phyloP scores from a whole-genome alignment of 108 stramenopile species.

The Epipyxis sp. region DNA sequence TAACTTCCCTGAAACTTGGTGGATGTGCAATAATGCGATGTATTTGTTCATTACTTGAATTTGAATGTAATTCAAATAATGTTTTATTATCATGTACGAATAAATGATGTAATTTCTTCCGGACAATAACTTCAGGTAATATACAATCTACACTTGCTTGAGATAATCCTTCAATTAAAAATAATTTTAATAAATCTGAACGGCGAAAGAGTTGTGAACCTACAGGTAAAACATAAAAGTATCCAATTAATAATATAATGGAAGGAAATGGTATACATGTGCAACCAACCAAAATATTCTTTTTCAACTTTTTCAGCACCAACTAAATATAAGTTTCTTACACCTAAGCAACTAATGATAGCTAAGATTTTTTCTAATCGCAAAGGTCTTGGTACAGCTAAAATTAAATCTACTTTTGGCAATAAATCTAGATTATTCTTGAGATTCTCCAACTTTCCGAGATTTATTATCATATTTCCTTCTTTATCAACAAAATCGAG shows the following conservation, averaged over 20 bases:
- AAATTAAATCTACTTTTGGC: constrained; percentile 57
- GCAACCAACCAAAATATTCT: constrained; percentile 81
- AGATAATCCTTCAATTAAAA: constrained; percentile 67
- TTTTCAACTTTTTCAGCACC: constrained; percentile 72
- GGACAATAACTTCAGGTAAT: not conserved
- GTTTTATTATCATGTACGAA: not conserved
- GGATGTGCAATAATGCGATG: not conserved
- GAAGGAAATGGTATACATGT: no score
- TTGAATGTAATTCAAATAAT: no score
- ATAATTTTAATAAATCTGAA: constrained; percentile 58
- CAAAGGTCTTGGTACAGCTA: constrained; percentile 80
- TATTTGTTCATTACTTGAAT: no score
- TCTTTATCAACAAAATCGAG: not conserved
- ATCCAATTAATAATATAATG: no score
- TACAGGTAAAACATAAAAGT: no score
- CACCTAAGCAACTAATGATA: constrained; percentile 78
- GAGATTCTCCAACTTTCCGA: not conserved
- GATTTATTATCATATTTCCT: not conserved
- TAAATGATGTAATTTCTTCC: not conserved
- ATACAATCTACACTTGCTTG: not conserved
- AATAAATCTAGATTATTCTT: not conserved
- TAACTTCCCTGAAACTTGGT: no score
- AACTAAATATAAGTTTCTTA: constrained; percentile 69
- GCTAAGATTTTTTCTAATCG: constrained; percentile 79
- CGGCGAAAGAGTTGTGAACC: constrained; percentile 76